Evolutionary conservation across 768 basidiomycete species (phyloP).

Genomic region (Hysterangium stoloniferum): DNA sequence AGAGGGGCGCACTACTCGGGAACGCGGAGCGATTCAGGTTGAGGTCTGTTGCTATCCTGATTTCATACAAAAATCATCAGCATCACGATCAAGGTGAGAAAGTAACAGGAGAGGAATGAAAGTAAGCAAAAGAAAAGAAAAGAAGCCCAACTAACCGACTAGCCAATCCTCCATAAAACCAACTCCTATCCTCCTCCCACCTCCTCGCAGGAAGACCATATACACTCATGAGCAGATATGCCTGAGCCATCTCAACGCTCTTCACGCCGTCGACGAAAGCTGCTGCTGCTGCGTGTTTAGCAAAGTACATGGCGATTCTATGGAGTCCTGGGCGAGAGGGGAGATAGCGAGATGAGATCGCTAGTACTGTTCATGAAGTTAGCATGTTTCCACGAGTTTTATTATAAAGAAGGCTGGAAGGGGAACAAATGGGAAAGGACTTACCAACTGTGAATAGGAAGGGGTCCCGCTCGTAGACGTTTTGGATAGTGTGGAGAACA

Average conservation of each 20-base stretch:
- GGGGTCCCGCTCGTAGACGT: constrained; percentile 68
- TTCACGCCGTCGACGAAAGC: constrained; percentile 53
- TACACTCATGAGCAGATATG: constrained; percentile 59
- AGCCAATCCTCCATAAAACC: constrained; percentile 66
- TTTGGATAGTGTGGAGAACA: constrained; percentile 72
- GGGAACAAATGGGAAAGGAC: background rate
- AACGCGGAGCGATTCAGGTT: constrained; percentile 54
- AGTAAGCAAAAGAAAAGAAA: background rate
- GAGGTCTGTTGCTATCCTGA: constrained; percentile 66
- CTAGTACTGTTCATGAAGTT: constrained; percentile 66
- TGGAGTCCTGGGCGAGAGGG: constrained; percentile 47
- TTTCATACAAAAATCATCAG: too few species aligned
- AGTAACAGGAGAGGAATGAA: background rate
- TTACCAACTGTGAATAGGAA: constrained; percentile 28
- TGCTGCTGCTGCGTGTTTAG: constrained; percentile 51
- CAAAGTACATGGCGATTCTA: constrained; percentile 50
- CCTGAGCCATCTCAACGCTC: constrained; percentile 74
- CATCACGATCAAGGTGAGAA: background rate
- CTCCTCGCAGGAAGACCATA: constrained; percentile 55
- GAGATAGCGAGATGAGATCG: constrained; percentile 62
- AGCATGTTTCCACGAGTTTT: constrained; percentile 44
- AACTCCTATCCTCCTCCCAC: constrained; percentile 67
- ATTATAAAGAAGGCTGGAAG: background rate
- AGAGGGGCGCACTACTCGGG: too few species aligned
- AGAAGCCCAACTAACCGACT: constrained; percentile 40